phyloP scores from a whole-genome alignment of 495 filamentous ascomycete genomes.

The Coniosporium apollinis region DNA sequence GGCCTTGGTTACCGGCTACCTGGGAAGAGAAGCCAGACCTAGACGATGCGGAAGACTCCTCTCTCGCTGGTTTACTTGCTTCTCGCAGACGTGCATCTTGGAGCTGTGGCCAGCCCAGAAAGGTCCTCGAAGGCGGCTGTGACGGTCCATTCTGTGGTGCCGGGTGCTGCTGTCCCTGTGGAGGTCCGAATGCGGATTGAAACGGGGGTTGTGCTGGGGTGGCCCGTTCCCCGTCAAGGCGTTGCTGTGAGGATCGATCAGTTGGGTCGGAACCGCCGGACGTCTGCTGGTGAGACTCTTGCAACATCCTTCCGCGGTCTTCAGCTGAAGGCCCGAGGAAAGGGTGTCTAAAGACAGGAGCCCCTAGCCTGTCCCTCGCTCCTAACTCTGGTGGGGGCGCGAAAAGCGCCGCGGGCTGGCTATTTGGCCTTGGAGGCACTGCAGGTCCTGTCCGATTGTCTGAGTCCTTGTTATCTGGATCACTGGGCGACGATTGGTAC shows the following conservation, averaged over 20 bases:
- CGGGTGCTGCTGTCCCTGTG: too few species aligned
- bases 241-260: background rate
- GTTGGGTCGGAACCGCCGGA: constrained; percentile 5
- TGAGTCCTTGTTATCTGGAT: too few species aligned
- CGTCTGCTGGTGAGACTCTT: background rate
- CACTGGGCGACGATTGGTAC: constrained; percentile 11
- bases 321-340: background rate
- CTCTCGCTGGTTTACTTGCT: too few species aligned
- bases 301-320: background rate
- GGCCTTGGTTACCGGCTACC: too few species aligned
- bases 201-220: constrained; percentile 15
- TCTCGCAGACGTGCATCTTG: too few species aligned
- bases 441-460: too few species aligned
- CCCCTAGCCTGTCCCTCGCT: too few species aligned
- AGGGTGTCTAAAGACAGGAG: background rate
- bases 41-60: too few species aligned
- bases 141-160: too few species aligned
- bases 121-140: too few species aligned
- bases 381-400: constrained; percentile 3
- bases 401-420: constrained; percentile 11
- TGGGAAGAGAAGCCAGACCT: too few species aligned
- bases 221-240: constrained; percentile 10
- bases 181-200: constrained; percentile 17
- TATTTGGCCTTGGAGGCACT: constrained; percentile 16
- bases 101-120: too few species aligned